Conservation (phyloP, 768 basidiomycete genomes). For the Rhodotorula graminis region DNA sequence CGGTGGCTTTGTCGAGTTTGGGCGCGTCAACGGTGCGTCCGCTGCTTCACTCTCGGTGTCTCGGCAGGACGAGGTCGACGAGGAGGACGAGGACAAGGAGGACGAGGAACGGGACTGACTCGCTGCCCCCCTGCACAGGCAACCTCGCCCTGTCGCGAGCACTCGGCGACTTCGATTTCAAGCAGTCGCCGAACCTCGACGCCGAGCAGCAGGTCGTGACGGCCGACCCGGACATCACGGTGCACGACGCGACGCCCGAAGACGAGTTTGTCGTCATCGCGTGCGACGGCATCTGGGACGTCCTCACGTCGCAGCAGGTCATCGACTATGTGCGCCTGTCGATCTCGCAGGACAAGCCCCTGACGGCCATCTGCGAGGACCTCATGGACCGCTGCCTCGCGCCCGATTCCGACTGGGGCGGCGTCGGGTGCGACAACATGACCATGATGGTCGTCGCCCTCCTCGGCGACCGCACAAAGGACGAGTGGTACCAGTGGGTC, state of each 20-base stretch:
- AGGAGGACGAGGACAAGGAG: too few relatives aligned
- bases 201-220: slow-evolving; percentile 94
- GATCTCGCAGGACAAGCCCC: slow-evolving; percentile 69
- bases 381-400: slow-evolving; percentile 91
- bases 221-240: slow-evolving; percentile 81
- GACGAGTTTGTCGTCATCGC: slow-evolving; percentile 97
- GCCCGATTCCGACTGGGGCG: slow-evolving; percentile 84
- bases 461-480: slow-evolving; percentile 76
- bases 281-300: slow-evolving; percentile 99
- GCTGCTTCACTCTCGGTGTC: not conserved
- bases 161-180: slow-evolving; percentile 97
- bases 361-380: slow-evolving; percentile 78
- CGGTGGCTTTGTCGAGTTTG: slow-evolving; percentile 93
- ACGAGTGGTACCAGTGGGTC: slow-evolving; percentile 90
- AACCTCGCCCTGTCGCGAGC: slow-evolving; percentile 93
- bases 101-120: too few relatives aligned
- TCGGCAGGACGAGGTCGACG: not conserved
- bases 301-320: slow-evolving; percentile 84
- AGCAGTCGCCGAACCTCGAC: slow-evolving; percentile 74
- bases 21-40: slow-evolving; percentile 82
- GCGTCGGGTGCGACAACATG: slow-evolving; percentile 99
- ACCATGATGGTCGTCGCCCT: slow-evolving; percentile 86
- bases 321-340: slow-evolving; percentile 80
- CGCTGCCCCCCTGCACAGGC: too few relatives aligned
- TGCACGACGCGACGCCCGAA: slow-evolving; percentile 73